Evolutionary conservation across 139 green algal species (phyloP).

Genomic region (Asterochloris sp.): DNA sequence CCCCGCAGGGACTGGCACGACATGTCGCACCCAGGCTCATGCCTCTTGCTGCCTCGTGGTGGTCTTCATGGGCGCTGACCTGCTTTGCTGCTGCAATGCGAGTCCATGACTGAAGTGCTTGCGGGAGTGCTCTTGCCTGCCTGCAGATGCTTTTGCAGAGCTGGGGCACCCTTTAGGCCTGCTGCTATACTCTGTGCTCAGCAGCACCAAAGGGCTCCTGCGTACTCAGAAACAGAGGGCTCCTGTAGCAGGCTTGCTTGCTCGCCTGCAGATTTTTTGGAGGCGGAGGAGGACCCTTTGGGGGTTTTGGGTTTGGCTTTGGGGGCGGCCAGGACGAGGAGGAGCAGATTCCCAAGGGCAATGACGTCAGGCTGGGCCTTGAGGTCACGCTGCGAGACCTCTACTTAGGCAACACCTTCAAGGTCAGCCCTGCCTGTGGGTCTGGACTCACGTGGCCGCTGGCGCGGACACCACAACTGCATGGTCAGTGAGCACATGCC

Average conservation of each 20-base stretch:
- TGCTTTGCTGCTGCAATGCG: not conserved
- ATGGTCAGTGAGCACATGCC: no score
- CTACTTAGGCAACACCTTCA: conserved; percentile 83
- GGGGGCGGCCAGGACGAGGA: conserved; percentile 73
- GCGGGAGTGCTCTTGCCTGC: not conserved
- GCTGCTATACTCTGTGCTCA: not conserved
- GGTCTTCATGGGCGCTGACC: not conserved
- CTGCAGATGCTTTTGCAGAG: not conserved
- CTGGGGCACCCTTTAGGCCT: not conserved
- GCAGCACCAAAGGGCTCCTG: not conserved
- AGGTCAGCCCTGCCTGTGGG: conserved; percentile 28
- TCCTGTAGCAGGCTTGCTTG: not conserved
- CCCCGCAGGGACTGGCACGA: no score
- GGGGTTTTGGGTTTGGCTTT: conserved; percentile 68
- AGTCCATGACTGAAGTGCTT: not conserved
- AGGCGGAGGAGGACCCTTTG: conserved; percentile 47
- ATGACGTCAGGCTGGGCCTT: conserved; percentile 83
- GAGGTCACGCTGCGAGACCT: conserved; percentile 85
- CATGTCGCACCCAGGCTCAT: no score
- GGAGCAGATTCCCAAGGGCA: conserved; percentile 76
- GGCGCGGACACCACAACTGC: no score
- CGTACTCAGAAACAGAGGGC: not conserved
- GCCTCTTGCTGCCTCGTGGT: not conserved
- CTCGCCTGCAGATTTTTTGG: conserved; percentile 29
- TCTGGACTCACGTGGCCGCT: no score